Evolutionary conservation across 371 early-diverging fungal species (phyloP), one percentile per base, ranked within the genome.

Genomic region (Gilbertella persicaria): DNA sequence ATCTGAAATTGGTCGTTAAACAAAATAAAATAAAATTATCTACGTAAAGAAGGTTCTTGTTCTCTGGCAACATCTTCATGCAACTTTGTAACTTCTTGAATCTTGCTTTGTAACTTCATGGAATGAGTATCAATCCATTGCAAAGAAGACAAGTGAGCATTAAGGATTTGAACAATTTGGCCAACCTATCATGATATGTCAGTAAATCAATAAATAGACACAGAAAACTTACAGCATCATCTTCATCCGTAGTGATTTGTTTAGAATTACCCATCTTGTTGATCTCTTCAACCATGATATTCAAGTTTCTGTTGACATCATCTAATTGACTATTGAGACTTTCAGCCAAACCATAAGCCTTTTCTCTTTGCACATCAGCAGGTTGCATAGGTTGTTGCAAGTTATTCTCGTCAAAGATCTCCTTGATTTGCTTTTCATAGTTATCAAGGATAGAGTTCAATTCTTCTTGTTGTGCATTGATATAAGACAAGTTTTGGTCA

Each of bases 141-240:
- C 49, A 97, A 78, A 24, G 93, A 88, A 20, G 90, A 83, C 71
- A 96, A 77, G 59, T 97, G 96, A 19, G 85, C 78, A 60, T 95
- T 93, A 54, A 97, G 79, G 49, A 97, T 93, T 63, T 88, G 81
- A 29, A 91, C 89, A 46, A 97, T 91, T 71, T 93, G 85, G n/a
- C 73, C 81, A 39, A 94, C 72, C 71, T 83, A 58, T 19, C 60
- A 6, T 16, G 41, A 13, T 25, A 26, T 9, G 40, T 53, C 44
- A 24, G 29, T 40, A 44, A 45, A 29, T 43, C 56, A 60, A 3
- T 24, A 26, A 23, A 30, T 10, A 26, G 23, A 28, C 3, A 6
- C 33, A 29, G 0, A 60, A 40, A 54, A 60, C 61, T 45, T 58
- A 58, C 65, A 28, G 59, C 65, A 53, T 73, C 64, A 55, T 79